Evolutionary conservation across 2,329 filamentous ascomycete species (phyloP), one percentile per base, ranked within the genome.

Genomic region (Hymenoscyphus repandus): DNA sequence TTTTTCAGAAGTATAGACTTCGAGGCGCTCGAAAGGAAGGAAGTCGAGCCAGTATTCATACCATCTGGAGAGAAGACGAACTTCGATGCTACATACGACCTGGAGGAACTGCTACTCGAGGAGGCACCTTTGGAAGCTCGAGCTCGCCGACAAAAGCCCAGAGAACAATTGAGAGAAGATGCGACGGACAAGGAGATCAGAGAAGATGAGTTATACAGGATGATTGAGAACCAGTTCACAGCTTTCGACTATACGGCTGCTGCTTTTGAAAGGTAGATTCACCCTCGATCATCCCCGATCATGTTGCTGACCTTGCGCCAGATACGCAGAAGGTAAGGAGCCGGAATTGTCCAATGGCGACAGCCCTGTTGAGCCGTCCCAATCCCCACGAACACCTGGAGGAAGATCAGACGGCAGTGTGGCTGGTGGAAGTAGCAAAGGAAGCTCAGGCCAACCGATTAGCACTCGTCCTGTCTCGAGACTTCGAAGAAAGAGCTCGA

Each of bases 1-100:
- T 97, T 97, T 74, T 99, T 99, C 74, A 79, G 84, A 37, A 73
- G 79, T 2, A 81, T 97, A 59, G 86, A 97, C 65, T 99, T 99
- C 59, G 82, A 81, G 12, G 83, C 85, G 0, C 71, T 99, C 33
- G 89, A 96, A 66, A 77, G 82, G 57, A 97, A 96, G 67, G 83
- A 90, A 64, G 84, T 97, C 40, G 85, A 91, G 60, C 93, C 93
- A 0, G 83, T 97, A 3, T 99, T 99, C 67, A 80, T 87, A 17
- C 93, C 93, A 0, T 96, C 92, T 0, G 91, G 90, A 50, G 93
- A 97, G 44, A 99, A 99, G 78, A 97, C 93, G 3, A 99, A 99
- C 68, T 99, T 99, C 60, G 93, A 99, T 69, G 93, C 93, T 4
- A 99, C 93, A 0, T 97, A 99, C 66, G 93, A 99, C 68, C 73